Evolutionary conservation across 306 rosid species (phyloP).

Genomic region (Rosa chinensis): DNA sequence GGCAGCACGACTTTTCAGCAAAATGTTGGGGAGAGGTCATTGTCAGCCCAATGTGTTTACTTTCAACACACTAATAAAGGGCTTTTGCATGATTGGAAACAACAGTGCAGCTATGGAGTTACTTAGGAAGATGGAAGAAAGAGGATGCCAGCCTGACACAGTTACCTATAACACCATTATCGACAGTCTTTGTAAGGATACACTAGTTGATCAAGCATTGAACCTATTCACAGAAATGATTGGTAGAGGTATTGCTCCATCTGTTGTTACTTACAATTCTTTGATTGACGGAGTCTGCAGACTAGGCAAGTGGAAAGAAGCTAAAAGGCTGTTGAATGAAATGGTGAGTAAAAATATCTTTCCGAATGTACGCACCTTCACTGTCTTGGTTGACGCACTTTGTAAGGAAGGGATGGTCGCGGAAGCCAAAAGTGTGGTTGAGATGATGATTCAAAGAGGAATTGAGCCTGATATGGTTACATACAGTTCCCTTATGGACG

Average conservation of each 20-base stretch:
- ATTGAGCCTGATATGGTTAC: background rate
- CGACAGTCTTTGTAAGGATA: slow-evolving; percentile 29
- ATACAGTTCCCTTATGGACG: background rate
- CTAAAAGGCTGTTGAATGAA: background rate
- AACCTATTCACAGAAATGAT: slow-evolving; percentile 30
- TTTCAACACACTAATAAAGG: slow-evolving; percentile 32
- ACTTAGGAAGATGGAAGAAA: slow-evolving; percentile 23
- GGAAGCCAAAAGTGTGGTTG: slow-evolving; percentile 1
- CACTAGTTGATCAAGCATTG: slow-evolving; percentile 25
- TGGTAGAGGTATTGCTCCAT: background rate
- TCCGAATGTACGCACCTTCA: background rate
- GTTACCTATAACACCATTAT: slow-evolving; percentile 29
- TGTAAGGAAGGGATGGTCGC: background rate
- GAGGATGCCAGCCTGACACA: slow-evolving; percentile 16
- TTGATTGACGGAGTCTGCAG: background rate
- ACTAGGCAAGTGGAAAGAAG: background rate
- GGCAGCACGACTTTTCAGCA: slow-evolving; percentile 1
- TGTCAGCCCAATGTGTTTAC: slow-evolving; percentile 17
- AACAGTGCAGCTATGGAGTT: slow-evolving; percentile 12
- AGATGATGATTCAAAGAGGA: slow-evolving; percentile 7
- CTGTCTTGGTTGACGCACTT: background rate
- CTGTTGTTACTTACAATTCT: background rate
- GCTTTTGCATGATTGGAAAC: slow-evolving; percentile 30
- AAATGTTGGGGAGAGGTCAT: slow-evolving; percentile 10
- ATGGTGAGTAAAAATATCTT: background rate